These are phyloP conservation scores for Encephalitozoon intestinalis DNA, from an alignment of 371 early-diverging fungal species.

Conservation along the genomic window DNA sequence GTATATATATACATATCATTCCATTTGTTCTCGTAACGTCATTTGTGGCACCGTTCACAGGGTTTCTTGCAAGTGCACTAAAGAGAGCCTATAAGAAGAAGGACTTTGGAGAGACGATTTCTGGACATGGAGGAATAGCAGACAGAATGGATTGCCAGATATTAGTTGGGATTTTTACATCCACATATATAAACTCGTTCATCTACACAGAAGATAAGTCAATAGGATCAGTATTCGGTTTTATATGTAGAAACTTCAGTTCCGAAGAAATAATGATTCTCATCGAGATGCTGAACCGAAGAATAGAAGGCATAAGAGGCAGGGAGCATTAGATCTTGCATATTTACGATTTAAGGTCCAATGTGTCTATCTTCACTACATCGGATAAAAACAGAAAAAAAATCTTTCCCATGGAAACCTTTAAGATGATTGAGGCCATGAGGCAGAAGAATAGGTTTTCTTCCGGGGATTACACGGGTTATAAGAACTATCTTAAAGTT, in stretches of 20 bases:
- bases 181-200: constrained; percentile 65
- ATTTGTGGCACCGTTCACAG: constrained; percentile 92
- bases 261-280: constrained; percentile 17
- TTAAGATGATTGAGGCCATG: not conserved
- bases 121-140: constrained; percentile 80
- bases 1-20: constrained; percentile 78
- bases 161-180: constrained; percentile 83
- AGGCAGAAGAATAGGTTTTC: not conserved
- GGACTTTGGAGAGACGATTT: constrained; percentile 90
- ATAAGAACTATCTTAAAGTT: not conserved
- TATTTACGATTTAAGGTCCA: not conserved
- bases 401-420: constrained; percentile 8
- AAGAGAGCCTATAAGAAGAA: constrained; percentile 94
- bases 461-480: not conserved
- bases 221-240: not conserved
- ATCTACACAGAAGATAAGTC: not conserved
- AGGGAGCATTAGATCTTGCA: not conserved
- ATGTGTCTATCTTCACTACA: not conserved
- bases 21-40: constrained; percentile 83
- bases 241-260: constrained; percentile 8
- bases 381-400: constrained; percentile 9
- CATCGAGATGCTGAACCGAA: not conserved
- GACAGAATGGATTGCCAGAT: constrained; percentile 95
- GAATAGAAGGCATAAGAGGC: not conserved
- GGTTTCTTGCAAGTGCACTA: constrained; percentile 88